Evolutionary conservation across 768 basidiomycete species (phyloP).

Genomic region (Infundibulicybe gibba): DNA sequence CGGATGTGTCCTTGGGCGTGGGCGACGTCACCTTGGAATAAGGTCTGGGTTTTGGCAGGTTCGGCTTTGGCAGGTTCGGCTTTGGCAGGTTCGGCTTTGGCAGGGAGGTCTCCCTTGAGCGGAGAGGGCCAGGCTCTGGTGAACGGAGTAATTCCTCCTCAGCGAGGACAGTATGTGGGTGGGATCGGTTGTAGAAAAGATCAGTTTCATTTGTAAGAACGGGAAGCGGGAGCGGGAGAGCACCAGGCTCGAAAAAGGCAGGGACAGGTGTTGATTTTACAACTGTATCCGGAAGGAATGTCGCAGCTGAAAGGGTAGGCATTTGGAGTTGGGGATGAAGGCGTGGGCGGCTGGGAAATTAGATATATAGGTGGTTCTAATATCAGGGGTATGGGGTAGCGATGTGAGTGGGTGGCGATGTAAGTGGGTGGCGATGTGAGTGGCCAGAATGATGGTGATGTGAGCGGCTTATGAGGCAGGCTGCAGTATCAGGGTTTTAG

Average conservation of each 20-base stretch:
- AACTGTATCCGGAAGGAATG: not conserved
- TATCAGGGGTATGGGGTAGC: too few relatives aligned
- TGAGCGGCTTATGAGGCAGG: not conserved
- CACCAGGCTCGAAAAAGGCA: slow-evolving; percentile 12
- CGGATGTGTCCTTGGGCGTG: not conserved
- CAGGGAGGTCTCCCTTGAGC: too few relatives aligned
- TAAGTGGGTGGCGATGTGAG: not conserved
- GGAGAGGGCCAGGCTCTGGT: not conserved
- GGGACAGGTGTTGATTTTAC: slow-evolving; percentile 5
- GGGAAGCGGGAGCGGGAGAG: slow-evolving; percentile 9
- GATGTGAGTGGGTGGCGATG: not conserved
- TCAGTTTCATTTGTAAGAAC: slow-evolving; percentile 12
- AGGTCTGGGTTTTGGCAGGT: too few relatives aligned
- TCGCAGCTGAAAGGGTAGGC: too few relatives aligned
- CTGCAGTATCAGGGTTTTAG: not conserved
- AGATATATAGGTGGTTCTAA: too few relatives aligned
- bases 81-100: too few relatives aligned
- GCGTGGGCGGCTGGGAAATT: not conserved
- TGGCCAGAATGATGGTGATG: not conserved
- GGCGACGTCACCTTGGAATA: too few relatives aligned
- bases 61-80: too few relatives aligned
- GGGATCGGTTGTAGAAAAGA: slow-evolving; percentile 1
- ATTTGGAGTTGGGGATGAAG: too few relatives aligned
- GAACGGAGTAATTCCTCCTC: not conserved
- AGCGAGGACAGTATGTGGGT: not conserved